These are phyloP conservation scores for Termitomyces sp. DNA, from an alignment of 768 basidiomycete genomes.

Conservation along the genomic window DNA sequence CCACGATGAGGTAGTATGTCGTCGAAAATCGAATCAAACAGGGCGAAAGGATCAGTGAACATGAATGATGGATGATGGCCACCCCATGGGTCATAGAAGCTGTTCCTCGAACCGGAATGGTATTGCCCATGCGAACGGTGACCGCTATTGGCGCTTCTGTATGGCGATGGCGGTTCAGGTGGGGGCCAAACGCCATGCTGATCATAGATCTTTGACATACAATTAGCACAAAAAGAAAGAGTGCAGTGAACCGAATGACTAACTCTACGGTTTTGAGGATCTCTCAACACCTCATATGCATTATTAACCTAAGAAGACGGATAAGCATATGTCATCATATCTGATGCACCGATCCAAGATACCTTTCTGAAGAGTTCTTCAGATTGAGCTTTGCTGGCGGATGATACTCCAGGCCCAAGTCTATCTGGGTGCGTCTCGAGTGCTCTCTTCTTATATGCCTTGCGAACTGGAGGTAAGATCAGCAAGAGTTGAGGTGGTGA, in stretches of 20 bases:
- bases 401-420: constrained; percentile 47
- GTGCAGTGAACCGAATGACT: constrained; percentile 7
- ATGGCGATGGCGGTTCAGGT: constrained; percentile 27
- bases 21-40: constrained; percentile 71
- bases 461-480: constrained; percentile 46
- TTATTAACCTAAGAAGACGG: constrained; percentile 51
- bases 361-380: constrained; percentile 53
- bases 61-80: constrained; percentile 30
- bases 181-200: constrained; percentile 72
- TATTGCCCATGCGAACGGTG: constrained; percentile 18
- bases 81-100: constrained; percentile 31
- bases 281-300: constrained; percentile 70
- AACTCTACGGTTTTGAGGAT: constrained; percentile 54
- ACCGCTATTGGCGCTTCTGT: constrained; percentile 1
- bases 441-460: constrained; percentile 72
- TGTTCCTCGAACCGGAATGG: constrained; percentile 18
- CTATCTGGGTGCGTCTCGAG: constrained; percentile 75
- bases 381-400: constrained; percentile 50
- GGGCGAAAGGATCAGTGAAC: constrained; percentile 71
- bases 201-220: constrained; percentile 53
- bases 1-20: constrained; percentile 28
- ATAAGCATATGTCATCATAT: not conserved
- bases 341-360: not conserved
- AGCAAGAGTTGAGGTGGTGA: not conserved
- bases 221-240: not conserved